A percentile compares a stretch with the other conserved stretches of the same genome.
phyloP scores from a whole-genome alignment of 371 early-diverging fungal species.

The Mucor circinelloides region DNA sequence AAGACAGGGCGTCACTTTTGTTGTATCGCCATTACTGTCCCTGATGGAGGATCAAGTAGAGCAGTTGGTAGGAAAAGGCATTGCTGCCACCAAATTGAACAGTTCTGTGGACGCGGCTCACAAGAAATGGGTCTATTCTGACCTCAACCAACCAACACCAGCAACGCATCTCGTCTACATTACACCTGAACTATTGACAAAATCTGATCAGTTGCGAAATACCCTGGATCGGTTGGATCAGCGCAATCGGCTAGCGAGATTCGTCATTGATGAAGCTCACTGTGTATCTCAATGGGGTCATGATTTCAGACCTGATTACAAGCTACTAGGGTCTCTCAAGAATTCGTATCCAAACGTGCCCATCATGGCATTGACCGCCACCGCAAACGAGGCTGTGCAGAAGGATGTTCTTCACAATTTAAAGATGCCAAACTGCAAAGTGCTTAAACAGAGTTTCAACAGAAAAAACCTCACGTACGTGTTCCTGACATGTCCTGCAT shows the following conservation, averaged over 20 bases:
- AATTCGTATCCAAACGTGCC: slow-evolving; percentile 79
- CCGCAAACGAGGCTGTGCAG: slow-evolving; percentile 93
- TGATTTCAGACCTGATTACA: slow-evolving; percentile 92
- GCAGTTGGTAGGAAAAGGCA: slow-evolving; percentile 77
- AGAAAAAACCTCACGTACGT: slow-evolving; percentile 72
- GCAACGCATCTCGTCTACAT: slow-evolving; percentile 82
- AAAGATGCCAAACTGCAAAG: slow-evolving; percentile 67
- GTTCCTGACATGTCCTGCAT: too few species aligned
- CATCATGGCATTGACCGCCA: slow-evolving; percentile 98
- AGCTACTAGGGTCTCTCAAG: slow-evolving; percentile 69
- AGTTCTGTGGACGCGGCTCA: slow-evolving; percentile 60
- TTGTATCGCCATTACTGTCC: slow-evolving; percentile 96
- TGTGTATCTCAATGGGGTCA: slow-evolving; percentile 94
- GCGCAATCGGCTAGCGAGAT: slow-evolving; percentile 72
- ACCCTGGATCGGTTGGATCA: slow-evolving; percentile 62
- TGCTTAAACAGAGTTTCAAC: slow-evolving; percentile 90
- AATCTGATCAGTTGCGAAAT: slow-evolving; percentile 67
- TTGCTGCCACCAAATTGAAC: slow-evolving; percentile 79
- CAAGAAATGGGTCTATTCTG: slow-evolving; percentile 61
- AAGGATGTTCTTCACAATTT: slow-evolving; percentile 73
- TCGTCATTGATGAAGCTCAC: slow-evolving; percentile 99
- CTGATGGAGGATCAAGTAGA: slow-evolving; percentile 98
- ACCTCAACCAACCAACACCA: slow-evolving; percentile 40
- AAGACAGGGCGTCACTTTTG: slow-evolving; percentile 86
- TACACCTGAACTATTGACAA: slow-evolving; percentile 94